These are phyloP conservation scores for Ogataea corticis DNA, from an alignment of 805 yeast genomes.

Conservation along the genomic window DNA sequence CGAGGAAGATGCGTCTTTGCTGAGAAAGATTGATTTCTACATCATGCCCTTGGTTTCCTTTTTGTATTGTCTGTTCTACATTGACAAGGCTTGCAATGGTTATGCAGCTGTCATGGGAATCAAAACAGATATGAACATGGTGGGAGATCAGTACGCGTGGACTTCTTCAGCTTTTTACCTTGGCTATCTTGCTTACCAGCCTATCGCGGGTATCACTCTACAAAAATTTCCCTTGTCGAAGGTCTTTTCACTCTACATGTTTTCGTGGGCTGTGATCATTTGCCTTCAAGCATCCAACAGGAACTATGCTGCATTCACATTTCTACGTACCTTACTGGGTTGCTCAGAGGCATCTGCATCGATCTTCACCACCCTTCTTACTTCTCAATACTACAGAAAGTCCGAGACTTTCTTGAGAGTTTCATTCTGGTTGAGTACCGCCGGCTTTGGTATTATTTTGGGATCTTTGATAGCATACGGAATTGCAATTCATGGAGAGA, in stretches of 20 bases:
- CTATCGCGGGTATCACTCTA: constrained; percentile 46
- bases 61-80: constrained; percentile 52
- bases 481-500: constrained; percentile 38
- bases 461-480: constrained; percentile 63
- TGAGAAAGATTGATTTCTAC: constrained; percentile 48
- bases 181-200: constrained; percentile 55
- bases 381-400: constrained; percentile 39
- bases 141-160: constrained; percentile 40
- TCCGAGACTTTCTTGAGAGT: constrained; percentile 32
- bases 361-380: constrained; percentile 36
- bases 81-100: constrained; percentile 59
- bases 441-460: constrained; percentile 47
- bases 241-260: constrained; percentile 45
- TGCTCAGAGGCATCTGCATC: constrained; percentile 34
- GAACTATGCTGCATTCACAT: constrained; percentile 46
- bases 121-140: constrained; percentile 50
- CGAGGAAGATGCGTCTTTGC: constrained; percentile 24
- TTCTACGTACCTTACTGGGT: constrained; percentile 52
- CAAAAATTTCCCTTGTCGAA: constrained; percentile 52
- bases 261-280: constrained; percentile 49
- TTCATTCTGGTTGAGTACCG: constrained; percentile 36
- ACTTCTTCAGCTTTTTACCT: constrained; percentile 35
- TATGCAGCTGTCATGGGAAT: constrained; percentile 63
- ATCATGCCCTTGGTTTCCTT: constrained; percentile 53
- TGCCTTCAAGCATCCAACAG: constrained; percentile 46